These are phyloP conservation scores for Neonectria ditissima DNA, from an alignment of 2,329 filamentous ascomycete species.

Conservation along the genomic window DNA sequence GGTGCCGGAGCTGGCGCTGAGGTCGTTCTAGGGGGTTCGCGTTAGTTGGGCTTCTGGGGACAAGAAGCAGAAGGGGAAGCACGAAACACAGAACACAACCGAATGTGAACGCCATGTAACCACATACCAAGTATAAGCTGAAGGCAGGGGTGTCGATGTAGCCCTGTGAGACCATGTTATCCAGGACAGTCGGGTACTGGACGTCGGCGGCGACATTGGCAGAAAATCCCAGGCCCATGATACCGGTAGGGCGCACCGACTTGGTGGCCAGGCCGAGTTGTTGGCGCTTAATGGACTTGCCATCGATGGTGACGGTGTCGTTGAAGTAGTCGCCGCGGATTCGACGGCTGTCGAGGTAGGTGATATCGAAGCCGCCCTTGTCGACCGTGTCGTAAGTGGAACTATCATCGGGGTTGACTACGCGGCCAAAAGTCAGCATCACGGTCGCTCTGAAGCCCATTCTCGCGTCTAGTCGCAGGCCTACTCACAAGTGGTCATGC, in stretches of 20 bases:
- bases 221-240: slow-evolving; percentile 70
- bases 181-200: slow-evolving; percentile 70
- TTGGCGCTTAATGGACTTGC: slow-evolving; percentile 59
- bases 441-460: neutral
- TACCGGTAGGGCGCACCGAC: slow-evolving; percentile 64
- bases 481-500: slow-evolving; percentile 53
- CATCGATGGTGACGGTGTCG: slow-evolving; percentile 66
- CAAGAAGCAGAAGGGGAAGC: neutral
- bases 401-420: slow-evolving; percentile 58
- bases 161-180: slow-evolving; percentile 71
- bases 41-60: slow-evolving; percentile 21
- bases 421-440: slow-evolving; percentile 14
- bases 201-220: slow-evolving; percentile 58
- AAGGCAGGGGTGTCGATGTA: slow-evolving; percentile 74
- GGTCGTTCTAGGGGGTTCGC: slow-evolving; percentile 62
- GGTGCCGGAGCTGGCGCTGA: slow-evolving; percentile 72
- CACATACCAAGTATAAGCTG: slow-evolving; percentile 70
- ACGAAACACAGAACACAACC: neutral
- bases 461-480: neutral
- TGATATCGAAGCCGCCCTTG: slow-evolving; percentile 65
- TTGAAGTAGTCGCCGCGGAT: slow-evolving; percentile 68
- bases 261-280: slow-evolving; percentile 66
- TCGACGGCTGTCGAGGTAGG: slow-evolving; percentile 68
- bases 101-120: neutral
- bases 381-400: slow-evolving; percentile 60